Base-by-base conservation (phyloP, 306 rosid genomes). In the Acacia crassicarpa region DNA sequence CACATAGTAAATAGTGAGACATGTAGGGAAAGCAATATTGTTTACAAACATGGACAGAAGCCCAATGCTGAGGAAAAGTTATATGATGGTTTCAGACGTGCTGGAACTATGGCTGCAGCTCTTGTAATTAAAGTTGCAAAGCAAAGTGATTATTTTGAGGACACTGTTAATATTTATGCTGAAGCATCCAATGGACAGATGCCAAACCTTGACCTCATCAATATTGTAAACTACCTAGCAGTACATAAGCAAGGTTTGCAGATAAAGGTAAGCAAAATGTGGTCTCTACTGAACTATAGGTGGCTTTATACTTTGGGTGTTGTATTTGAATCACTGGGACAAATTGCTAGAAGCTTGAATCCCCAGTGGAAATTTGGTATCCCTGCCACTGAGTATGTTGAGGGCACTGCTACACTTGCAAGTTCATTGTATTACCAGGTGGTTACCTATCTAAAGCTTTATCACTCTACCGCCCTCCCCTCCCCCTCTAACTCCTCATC, bases 181-280 rank as follows among this genome's bases (percentile, higher is more conserved):
- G 99, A 95, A 88, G 94, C 96, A 48, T 92, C 99, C 49, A 95
- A 95, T 6, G 98, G 99, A 41, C 96, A 93, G 91, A 95, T 95
- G 98, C 98, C 97, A 72, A 95, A 93, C 83, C 97, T 95, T 30
- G 99, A 95, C 85, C 97, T 95, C 76, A 89, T 95, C 88, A 95
- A 95, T 90, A 84, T 91, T 13, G 98, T 95, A 71, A 93, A 92
- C 83, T 91, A 91, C 85, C 81, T 93, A 74, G 96, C 98, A 2
- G 96, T 90, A 44, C 95, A 95, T 83, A 91, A 91, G 88, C 98
- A 90, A 79, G 96, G 98, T 76, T 86, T 95, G 81, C 86, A 83
- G 82, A 87, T 89, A 67, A 92, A 92, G 84, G 93, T 93, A 82
- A 92, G 87, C 81, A 95, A 91, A 76, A 68, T 91, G 79, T 65